Percentiles rank a stretch among this genome's conserved stretches.
Evolutionary conservation across 2,329 filamentous ascomycete species (phyloP).

Genomic region (Trichophyton rubrum): DNA sequence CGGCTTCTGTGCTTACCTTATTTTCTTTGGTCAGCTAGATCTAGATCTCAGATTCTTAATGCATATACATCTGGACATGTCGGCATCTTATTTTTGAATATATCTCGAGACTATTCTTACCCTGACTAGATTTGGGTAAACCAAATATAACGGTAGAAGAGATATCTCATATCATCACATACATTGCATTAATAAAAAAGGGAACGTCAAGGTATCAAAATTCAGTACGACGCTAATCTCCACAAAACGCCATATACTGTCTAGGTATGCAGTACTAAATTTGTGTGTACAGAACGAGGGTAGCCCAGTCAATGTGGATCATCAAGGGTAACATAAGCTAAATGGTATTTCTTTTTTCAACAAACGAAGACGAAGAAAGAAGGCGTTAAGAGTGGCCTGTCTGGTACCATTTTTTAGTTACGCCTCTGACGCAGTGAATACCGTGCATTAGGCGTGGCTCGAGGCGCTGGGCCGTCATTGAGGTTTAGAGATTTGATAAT

Average conservation of each 20-base stretch:
- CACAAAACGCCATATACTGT: neutral
- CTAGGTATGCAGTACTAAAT: neutral
- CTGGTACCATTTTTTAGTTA: neutral
- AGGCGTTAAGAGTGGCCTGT: neutral
- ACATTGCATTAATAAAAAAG: neutral
- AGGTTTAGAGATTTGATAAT: constrained; percentile 11
- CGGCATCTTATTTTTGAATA: too few species aligned
- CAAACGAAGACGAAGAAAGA: neutral
- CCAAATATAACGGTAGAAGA: neutral
- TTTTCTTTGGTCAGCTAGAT: too few species aligned
- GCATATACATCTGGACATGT: too few species aligned
- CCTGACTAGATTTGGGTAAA: neutral
- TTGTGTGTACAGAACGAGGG: neutral
- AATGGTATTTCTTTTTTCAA: neutral
- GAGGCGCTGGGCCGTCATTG: constrained; percentile 6
- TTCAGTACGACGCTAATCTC: neutral
- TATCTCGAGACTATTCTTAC: too few species aligned
- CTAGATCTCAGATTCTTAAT: too few species aligned
- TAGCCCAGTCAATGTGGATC: neutral
- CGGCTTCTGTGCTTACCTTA: too few species aligned
- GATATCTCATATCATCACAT: neutral
- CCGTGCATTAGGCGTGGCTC: constrained; percentile 5
- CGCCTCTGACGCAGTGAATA: constrained; percentile 12
- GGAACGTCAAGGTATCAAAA: neutral
- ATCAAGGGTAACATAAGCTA: neutral